A percentile compares a stretch with the other conserved stretches of the same genome.
Conservation (phyloP, 2,329 filamentous ascomycete species). For the Fusarium ramigenum region DNA sequence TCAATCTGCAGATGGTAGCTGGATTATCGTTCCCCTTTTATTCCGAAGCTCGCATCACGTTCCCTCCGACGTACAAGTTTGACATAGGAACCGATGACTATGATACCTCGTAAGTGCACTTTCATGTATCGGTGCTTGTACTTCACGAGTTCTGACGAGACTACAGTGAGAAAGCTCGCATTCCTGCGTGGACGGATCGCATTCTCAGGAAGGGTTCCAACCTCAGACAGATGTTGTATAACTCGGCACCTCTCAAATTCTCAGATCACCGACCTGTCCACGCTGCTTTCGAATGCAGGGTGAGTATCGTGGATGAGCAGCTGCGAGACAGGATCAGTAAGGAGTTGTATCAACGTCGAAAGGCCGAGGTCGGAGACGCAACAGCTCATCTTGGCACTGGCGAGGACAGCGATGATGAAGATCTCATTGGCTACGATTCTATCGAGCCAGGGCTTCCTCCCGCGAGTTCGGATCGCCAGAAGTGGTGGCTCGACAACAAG, state of each 20-base stretch:
- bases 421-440: conserved; percentile 81
- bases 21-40: conserved; percentile 91
- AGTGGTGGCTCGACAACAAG: conserved; percentile 76
- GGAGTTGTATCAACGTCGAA: conserved; percentile 77
- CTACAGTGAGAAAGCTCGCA: conserved; percentile 85
- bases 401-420: conserved; percentile 77
- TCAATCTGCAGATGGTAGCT: conserved; percentile 96
- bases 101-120: conserved; percentile 78
- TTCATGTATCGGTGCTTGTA: not conserved
- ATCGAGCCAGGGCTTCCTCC: conserved; percentile 80
- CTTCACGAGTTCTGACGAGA: conserved; percentile 21
- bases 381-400: conserved; percentile 63
- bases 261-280: conserved; percentile 98
- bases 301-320: conserved; percentile 81
- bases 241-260: conserved; percentile 82
- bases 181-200: conserved; percentile 97
- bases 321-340: conserved; percentile 77
- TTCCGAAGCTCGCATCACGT: conserved; percentile 86
- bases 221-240: conserved; percentile 84
- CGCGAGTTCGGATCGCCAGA: conserved; percentile 73
- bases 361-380: conserved; percentile 71
- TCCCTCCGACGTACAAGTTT: conserved; percentile 95
- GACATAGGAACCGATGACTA: conserved; percentile 89
- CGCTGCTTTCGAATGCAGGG: conserved; percentile 84
- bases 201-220: conserved; percentile 87